Evolutionary conservation across 1,284 basidiomycete species (phyloP).

Genomic region (Marasmius oreades): DNA sequence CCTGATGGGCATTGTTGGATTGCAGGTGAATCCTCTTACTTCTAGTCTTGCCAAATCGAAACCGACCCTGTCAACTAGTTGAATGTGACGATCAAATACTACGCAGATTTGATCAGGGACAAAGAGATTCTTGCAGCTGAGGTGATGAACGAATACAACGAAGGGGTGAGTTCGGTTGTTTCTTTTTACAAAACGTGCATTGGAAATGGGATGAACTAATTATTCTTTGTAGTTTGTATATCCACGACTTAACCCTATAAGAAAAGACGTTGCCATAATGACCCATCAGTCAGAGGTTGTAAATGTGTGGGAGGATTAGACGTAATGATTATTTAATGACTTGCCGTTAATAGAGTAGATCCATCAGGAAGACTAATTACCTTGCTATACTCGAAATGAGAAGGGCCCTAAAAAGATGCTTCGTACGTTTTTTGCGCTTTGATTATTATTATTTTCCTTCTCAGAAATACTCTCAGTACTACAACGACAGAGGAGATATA

Average conservation of each 20-base stretch:
- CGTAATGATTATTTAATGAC: neutral
- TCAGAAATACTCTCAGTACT: constrained; percentile 4
- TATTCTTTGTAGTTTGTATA: constrained; percentile 64
- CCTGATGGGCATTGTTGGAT: constrained; percentile 60
- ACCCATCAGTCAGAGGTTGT: constrained; percentile 80
- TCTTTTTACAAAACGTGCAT: constrained; percentile 2
- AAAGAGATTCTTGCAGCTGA: constrained; percentile 73
- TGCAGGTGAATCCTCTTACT: constrained; percentile 46
- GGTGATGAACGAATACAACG: constrained; percentile 85
- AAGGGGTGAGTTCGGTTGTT: constrained; percentile 46
- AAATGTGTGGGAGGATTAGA: constrained; percentile 43
- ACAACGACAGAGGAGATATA: neutral
- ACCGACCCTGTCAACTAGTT: constrained; percentile 33
- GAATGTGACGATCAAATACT: constrained; percentile 50
- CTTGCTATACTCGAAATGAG: too few species aligned
- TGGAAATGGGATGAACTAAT: neutral
- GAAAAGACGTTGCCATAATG: constrained; percentile 78
- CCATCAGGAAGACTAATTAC: too few species aligned
- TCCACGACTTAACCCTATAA: constrained; percentile 71
- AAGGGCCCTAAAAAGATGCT: neutral
- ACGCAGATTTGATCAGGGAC: constrained; percentile 69
- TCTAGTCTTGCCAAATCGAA: neutral
- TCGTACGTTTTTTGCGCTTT: neutral
- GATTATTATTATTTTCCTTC: neutral
- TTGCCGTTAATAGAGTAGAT: neutral